A percentile compares a stretch with the other conserved stretches of the same genome.
Conservation (phyloP, 257 asterid genomes). For the Thymus quinquecostatus region DNA sequence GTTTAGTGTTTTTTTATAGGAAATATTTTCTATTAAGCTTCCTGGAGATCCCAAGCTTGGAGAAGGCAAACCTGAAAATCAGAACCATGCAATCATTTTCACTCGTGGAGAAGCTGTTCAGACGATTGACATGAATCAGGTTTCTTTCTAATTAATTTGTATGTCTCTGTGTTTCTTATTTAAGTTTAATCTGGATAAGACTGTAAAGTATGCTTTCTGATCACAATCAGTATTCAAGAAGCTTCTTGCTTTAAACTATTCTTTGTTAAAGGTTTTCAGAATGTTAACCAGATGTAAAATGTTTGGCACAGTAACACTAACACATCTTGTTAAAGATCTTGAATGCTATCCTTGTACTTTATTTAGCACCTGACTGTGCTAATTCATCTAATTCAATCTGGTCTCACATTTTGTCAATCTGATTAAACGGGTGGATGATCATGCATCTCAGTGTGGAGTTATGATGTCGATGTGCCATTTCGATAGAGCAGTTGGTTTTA, state of each 20-base stretch:
- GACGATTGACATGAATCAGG: constrained; percentile 99
- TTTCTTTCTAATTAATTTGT: constrained; percentile 18
- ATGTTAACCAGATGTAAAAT: neutral
- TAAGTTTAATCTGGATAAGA: constrained; percentile 14
- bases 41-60: constrained; percentile 99
- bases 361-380: too few relatives aligned
- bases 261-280: neutral
- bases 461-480: neutral
- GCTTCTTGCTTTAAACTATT: constrained; percentile 14
- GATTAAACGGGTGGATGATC: neutral
- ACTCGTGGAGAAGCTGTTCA: constrained; percentile 99
- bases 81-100: constrained; percentile 92
- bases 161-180: constrained; percentile 17
- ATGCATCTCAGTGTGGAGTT: neutral
- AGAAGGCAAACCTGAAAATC: constrained; percentile 99
- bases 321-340: too few relatives aligned
- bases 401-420: neutral
- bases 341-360: too few relatives aligned
- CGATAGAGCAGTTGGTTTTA: neutral
- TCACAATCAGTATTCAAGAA: neutral
- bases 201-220: neutral
- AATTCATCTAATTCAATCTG: neutral
- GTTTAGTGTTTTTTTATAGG: constrained; percentile 47
- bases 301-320: neutral
- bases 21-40: constrained; percentile 89